Percentiles rank a stretch among this genome's conserved stretches.
Evolutionary conservation across 192 early-diverging fungal genomes (phyloP).

Genomic region (Nowakowskiella sp.): DNA sequence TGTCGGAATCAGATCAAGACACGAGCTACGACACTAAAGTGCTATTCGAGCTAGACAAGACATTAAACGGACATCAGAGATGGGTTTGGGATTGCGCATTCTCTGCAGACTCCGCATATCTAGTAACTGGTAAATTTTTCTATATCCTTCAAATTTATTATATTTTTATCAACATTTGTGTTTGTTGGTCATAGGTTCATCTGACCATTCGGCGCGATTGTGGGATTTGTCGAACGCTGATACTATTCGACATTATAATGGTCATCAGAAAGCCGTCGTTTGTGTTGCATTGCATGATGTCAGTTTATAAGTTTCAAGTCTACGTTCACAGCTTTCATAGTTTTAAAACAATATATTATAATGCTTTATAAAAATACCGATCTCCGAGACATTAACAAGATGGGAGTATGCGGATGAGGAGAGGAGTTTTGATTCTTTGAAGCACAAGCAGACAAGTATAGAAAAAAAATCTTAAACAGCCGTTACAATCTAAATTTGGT

Average conservation of each 20-base stretch:
- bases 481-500: too few species aligned
- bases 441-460: too few species aligned
- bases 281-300: slow-evolving; percentile 81
- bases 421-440: too few species aligned
- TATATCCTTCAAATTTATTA: slow-evolving; percentile 2
- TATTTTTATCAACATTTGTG: slow-evolving; percentile 2
- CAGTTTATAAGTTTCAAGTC: too few species aligned
- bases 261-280: slow-evolving; percentile 82
- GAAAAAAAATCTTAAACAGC: too few species aligned
- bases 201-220: slow-evolving; percentile 71
- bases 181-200: slow-evolving; percentile 48
- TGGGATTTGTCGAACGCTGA: slow-evolving; percentile 75
- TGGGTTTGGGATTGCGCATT: slow-evolving; percentile 94
- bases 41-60: slow-evolving; percentile 63
- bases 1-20: slow-evolving; percentile 4
- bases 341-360: too few species aligned
- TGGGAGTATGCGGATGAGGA: too few species aligned
- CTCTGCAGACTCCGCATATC: slow-evolving; percentile 83
- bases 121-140: slow-evolving; percentile 57
- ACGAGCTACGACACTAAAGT: slow-evolving; percentile 7
- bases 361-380: too few species aligned
- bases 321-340: too few species aligned
- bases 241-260: slow-evolving; percentile 79
- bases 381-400: too few species aligned
- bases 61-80: slow-evolving; percentile 69